phyloP scores from a whole-genome alignment of 2,329 filamentous ascomycete species.

The Passalora sequoiae region DNA sequence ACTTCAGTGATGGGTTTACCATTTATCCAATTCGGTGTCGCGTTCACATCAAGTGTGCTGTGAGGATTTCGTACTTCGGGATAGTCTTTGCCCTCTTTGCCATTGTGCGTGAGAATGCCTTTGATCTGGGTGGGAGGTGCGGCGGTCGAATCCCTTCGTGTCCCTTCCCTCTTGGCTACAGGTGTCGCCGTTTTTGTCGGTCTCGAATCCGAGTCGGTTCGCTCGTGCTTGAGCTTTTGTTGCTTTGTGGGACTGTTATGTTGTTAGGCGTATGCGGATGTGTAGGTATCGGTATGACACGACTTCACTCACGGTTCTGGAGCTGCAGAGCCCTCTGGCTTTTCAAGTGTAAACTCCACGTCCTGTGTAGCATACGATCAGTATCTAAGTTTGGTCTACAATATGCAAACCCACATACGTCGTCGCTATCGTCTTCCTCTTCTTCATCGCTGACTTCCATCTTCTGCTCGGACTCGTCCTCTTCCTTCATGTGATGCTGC shows the following conservation, averaged over 20 bases:
- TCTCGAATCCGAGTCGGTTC: conserved; percentile 14
- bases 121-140: conserved; percentile 26
- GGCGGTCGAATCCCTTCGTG: conserved; percentile 16
- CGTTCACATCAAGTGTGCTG: conserved; percentile 67
- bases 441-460: conserved; percentile 44
- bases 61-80: conserved; percentile 68
- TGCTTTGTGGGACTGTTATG: conserved; percentile 9
- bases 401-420: conserved; percentile 27
- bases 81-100: conserved; percentile 55
- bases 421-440: conserved; percentile 40
- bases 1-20: conserved; percentile 66
- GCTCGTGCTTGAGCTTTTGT: conserved; percentile 14
- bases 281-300: too few species aligned
- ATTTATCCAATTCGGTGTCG: conserved; percentile 66
- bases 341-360: conserved; percentile 51
- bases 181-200: conserved; percentile 14
- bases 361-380: conserved; percentile 35
- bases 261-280: not conserved
- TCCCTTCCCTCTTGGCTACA: conserved; percentile 17
- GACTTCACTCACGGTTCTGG: conserved; percentile 21
- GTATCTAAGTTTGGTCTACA: not conserved
- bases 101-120: conserved; percentile 42
- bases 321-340: conserved; percentile 35
- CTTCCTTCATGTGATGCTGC: conserved; percentile 26
- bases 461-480: conserved; percentile 36